Evolutionary conservation across 176 grass and related monocot genomes (phyloP), one percentile per base, ranked within the genome.

Genomic region (Aegilops umbellulata): DNA sequence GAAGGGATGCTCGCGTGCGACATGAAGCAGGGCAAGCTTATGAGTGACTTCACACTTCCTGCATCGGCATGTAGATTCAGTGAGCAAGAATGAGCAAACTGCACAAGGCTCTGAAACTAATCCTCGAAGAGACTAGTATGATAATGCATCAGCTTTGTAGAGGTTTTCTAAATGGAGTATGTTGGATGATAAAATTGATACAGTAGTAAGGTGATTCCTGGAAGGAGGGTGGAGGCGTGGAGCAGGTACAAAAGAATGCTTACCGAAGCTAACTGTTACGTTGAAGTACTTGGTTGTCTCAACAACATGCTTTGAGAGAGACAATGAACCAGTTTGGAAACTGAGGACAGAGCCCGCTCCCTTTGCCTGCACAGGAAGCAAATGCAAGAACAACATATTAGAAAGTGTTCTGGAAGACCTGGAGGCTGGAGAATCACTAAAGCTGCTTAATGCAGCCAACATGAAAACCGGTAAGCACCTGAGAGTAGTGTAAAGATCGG

Each of bases 11-110:
- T 90, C 4, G 97, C 94, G 63, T 98, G 97, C 8, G 94, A 98
- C 97, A 98, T 96, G 87, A 98, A 98, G 93, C 97, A 98, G 27
- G 97, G 97, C 82, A 98, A 68, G 72, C 94, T 98, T 85, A 98
- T 96, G 3, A 98, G 86, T 0, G 97, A 98, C 70, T 96, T 95
- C 92, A 98, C 97, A 14, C 97, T 98, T 31, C 97, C 97, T 98
- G 86, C 70, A 89, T 84, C 39, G 2, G 38, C 10, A 74, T 16
- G 31, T 14, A 55, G 61, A 63, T 42, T 74, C n/a, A 10, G 9
- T 77, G 27, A 75, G 7, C 57, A 42, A 3, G 14, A 12, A 31
- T 11, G 78, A 19, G 41, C 8, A n/a, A 6, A 41, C 38, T 41
- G 38, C 8, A 41, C 38, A 10, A 41, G 38, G 38, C 38, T 41